Percentiles rank a stretch among this genome's conserved stretches.
Evolutionary conservation across 2,329 filamentous ascomycete genomes (phyloP).

Genomic region (Fusarium xylarioides): DNA sequence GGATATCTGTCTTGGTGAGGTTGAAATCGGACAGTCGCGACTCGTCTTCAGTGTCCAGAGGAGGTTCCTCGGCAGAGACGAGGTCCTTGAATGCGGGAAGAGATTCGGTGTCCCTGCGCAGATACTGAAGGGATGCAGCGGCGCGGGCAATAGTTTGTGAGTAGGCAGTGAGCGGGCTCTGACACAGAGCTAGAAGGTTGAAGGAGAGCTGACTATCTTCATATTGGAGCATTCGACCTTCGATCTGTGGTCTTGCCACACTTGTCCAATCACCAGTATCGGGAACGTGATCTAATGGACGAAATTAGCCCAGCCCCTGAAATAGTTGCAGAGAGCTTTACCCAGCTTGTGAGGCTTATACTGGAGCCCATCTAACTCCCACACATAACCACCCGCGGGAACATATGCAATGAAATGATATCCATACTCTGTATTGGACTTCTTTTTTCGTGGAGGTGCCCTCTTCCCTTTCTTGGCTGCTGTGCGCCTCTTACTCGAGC

Average conservation of each 20-base stretch:
- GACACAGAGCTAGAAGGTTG: constrained; percentile 78
- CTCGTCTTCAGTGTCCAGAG: constrained; percentile 37
- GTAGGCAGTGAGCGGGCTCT: constrained; percentile 66
- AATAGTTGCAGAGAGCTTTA: constrained; percentile 25
- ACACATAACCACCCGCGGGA: constrained; percentile 76
- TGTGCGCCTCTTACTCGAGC: constrained; percentile 45
- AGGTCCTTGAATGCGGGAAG: constrained; percentile 34
- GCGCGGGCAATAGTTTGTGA: constrained; percentile 57
- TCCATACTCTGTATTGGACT: constrained; percentile 65
- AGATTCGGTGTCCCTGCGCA: constrained; percentile 48
- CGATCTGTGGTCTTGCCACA: constrained; percentile 70
- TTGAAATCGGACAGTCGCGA: constrained; percentile 45
- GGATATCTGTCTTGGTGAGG: constrained; percentile 41
- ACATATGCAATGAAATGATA: constrained; percentile 94
- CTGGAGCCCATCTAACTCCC: constrained; percentile 90
- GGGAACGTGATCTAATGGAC: constrained; percentile 21
- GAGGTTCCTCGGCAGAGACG: constrained; percentile 29
- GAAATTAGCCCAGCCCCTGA: background rate
- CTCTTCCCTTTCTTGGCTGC: constrained; percentile 50
- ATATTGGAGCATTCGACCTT: constrained; percentile 72
- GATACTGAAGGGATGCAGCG: constrained; percentile 50
- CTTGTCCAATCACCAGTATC: constrained; percentile 68
- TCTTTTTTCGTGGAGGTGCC: constrained; percentile 46
- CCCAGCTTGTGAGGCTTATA: constrained; percentile 64
- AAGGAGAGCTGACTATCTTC: constrained; percentile 75